A percentile compares a stretch with the other conserved stretches of the same genome.
phyloP scores from a whole-genome alignment of 345 rosid species.

The Arabidopsis arenosa region DNA sequence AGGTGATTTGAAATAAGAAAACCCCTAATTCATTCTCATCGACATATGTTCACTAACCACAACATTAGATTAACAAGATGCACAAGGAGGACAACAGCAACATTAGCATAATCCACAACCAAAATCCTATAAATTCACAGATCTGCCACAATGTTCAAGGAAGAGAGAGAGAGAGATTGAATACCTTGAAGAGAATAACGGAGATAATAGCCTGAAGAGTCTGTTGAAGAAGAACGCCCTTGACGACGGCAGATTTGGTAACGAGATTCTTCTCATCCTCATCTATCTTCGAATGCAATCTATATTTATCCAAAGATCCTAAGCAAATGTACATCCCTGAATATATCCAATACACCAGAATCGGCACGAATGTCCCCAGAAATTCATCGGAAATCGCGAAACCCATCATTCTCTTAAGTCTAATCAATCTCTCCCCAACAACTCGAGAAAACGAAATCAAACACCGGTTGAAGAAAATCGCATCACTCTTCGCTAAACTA shows the following conservation, averaged over 20 bases:
- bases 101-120: background rate
- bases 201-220: slow-evolving; percentile 74
- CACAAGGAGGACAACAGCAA: background rate
- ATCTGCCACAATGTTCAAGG: background rate
- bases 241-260: slow-evolving; percentile 70
- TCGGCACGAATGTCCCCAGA: slow-evolving; percentile 79
- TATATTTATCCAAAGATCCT: slow-evolving; percentile 64
- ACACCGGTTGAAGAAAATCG: slow-evolving; percentile 31
- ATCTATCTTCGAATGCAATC: slow-evolving; percentile 79
- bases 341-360: slow-evolving; percentile 81
- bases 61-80: slow-evolving; percentile 1
- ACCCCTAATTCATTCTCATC: background rate
- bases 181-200: slow-evolving; percentile 71
- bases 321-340: slow-evolving; percentile 69
- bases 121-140: background rate
- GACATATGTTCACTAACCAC: slow-evolving; percentile 13
- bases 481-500: slow-evolving; percentile 31
- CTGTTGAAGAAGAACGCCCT: slow-evolving; percentile 92
- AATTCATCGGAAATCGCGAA: slow-evolving; percentile 71
- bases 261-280: slow-evolving; percentile 89
- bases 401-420: slow-evolving; percentile 44
- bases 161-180: background rate
- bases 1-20: background rate
- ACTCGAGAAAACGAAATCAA: slow-evolving; percentile 21
- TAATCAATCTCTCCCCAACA: slow-evolving; percentile 2